phyloP scores from a whole-genome alignment of 202 grass and related monocot species.

The Elaeis oleifera region DNA sequence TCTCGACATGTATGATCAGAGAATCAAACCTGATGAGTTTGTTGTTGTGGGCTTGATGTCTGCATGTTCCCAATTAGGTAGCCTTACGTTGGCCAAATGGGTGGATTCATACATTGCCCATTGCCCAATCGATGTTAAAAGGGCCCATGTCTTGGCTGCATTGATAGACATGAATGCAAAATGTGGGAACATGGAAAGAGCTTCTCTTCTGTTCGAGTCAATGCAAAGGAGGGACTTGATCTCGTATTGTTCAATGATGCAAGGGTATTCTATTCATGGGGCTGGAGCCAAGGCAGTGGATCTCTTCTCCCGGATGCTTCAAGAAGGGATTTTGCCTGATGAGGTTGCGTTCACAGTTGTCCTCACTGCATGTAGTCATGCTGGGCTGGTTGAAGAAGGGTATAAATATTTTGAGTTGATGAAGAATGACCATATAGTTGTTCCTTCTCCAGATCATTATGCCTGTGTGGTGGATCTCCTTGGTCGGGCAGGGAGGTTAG shows the following conservation, averaged over 20 bases:
- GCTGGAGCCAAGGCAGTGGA: conserved; percentile 62
- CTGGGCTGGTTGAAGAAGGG: conserved; percentile 76
- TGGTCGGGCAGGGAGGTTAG: conserved; percentile 53
- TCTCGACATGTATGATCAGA: conserved; percentile 44
- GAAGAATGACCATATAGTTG: conserved; percentile 46
- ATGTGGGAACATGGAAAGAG: conserved; percentile 85
- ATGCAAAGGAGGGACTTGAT: conserved; percentile 63
- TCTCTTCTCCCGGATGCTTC: conserved; percentile 70
- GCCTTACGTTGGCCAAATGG: conserved; percentile 46
- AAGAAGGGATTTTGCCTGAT: conserved; percentile 62
- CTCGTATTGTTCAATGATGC: conserved; percentile 85
- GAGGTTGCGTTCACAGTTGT: conserved; percentile 66
- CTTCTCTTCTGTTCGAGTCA: conserved; percentile 53
- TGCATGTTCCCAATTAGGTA: conserved; percentile 70
- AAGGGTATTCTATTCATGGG: conserved; percentile 88
- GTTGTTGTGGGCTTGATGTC: conserved; percentile 66
- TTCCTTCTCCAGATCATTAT: conserved; percentile 69
- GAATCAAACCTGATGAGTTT: conserved; percentile 53
- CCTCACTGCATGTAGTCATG: conserved; percentile 69
- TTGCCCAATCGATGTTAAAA: conserved; percentile 43
- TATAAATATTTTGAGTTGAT: conserved; percentile 69
- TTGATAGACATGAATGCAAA: conserved; percentile 91
- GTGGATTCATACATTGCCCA: conserved; percentile 48
- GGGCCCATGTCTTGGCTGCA: conserved; percentile 46
- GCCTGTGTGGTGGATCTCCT: conserved; percentile 71